phyloP scores from a whole-genome alignment of 345 rosid species.

The Acer negundo region DNA sequence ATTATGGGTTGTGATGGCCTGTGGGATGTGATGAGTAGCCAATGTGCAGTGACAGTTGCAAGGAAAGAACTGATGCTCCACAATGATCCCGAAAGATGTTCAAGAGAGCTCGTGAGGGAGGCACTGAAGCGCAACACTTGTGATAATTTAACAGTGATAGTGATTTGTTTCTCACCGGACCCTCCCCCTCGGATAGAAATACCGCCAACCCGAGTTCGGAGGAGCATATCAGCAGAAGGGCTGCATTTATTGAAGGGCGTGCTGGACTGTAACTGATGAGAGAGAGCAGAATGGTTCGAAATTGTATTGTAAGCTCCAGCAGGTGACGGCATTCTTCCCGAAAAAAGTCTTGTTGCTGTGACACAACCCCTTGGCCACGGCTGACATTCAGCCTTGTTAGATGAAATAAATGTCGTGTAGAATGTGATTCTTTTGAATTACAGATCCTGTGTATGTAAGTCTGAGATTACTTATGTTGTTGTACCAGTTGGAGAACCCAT shows the following conservation, averaged over 20 bases:
- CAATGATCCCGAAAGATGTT: constrained; percentile 94
- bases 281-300: constrained; percentile 14
- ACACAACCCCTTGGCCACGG: constrained; percentile 2
- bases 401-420: constrained; percentile 18
- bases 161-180: constrained; percentile 76
- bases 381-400: constrained; percentile 14
- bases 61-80: constrained; percentile 91
- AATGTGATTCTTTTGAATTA: constrained; percentile 32
- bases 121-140: constrained; percentile 79
- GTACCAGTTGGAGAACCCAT: constrained; percentile 29
- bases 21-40: constrained; percentile 99
- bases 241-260: constrained; percentile 80
- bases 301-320: constrained; percentile 7
- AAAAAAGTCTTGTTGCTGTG: constrained; percentile 2
- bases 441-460: constrained; percentile 28
- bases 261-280: constrained; percentile 64
- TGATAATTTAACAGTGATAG: constrained; percentile 83
- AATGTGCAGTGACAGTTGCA: constrained; percentile 80
- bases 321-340: constrained; percentile 16
- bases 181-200: constrained; percentile 88
- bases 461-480: constrained; percentile 30
- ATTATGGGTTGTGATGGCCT: constrained; percentile 96
- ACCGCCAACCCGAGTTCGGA: constrained; percentile 57
- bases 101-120: constrained; percentile 86
- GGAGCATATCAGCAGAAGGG: constrained; percentile 92